phyloP scores from a whole-genome alignment of 495 filamentous ascomycete species.

The Tuber aestivum region DNA sequence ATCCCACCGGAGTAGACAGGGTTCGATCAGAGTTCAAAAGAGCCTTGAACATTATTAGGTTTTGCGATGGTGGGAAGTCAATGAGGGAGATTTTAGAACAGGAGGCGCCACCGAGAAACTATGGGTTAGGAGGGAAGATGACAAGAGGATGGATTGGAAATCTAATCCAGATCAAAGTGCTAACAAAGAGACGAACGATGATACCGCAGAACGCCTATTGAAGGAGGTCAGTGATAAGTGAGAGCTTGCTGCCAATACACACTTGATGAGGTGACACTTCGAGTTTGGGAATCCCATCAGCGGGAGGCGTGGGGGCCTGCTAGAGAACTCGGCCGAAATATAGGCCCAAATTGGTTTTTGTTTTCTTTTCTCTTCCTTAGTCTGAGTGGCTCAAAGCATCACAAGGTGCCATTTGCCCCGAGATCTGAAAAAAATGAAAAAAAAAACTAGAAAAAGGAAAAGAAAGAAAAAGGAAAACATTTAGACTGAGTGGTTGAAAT shows the following conservation, averaged over 20 bases:
- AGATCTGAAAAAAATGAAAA: too few relatives aligned
- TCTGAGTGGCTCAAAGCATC: too few relatives aligned
- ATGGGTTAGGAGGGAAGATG: slow-evolving; percentile 32
- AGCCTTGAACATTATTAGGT: slow-evolving; percentile 56
- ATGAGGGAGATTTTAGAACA: slow-evolving; percentile 34
- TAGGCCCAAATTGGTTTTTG: not conserved
- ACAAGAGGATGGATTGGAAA: slow-evolving; percentile 10
- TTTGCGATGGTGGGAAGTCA: slow-evolving; percentile 31
- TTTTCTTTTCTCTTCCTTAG: too few relatives aligned
- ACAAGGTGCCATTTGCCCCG: too few relatives aligned
- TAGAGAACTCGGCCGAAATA: not conserved
- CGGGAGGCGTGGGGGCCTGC: not conserved
- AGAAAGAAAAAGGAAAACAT: not conserved
- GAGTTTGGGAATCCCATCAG: not conserved
- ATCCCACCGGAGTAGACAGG: too few relatives aligned
- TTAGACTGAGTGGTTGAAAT: not conserved
- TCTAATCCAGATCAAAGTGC: not conserved
- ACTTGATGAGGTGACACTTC: not conserved
- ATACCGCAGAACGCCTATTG: slow-evolving; percentile 4
- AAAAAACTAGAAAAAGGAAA: not conserved
- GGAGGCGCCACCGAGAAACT: slow-evolving; percentile 40
- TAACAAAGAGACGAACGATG: not conserved
- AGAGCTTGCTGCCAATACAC: not conserved
- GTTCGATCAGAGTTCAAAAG: too few relatives aligned
- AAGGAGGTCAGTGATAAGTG: not conserved